Evolutionary conservation across 345 rosid genomes (phyloP), one percentile per base, ranked within the genome.

Genomic region (Acer saccharum): DNA sequence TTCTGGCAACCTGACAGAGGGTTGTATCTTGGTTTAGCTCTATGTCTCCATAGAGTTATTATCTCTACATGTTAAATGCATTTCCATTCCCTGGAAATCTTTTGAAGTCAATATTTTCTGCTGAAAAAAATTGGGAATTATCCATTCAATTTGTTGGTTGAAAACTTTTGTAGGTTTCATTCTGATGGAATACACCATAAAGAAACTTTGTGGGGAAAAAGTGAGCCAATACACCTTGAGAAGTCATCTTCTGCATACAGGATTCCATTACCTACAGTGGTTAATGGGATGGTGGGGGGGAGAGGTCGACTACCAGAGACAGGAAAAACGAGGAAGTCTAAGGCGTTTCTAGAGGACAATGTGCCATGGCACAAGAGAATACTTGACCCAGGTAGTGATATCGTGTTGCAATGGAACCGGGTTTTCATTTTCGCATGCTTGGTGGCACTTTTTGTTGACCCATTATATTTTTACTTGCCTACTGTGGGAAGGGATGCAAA

Each of bases 361-460:
- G 76, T 44, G 12, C 82, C 93, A 2, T 92, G 95, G 97, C 82
- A 83, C 87, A 89, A 73, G 75, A 91, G 81, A 60, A 90, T 93
- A 55, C 97, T 93, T 46, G 98, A 93, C 80, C 98, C 98, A 1
- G 94, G 93, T 50, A 92, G 95, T 65, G 94, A 95, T 76, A 89
- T 89, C 35, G 89, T 95, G 75, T 82, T 93, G 81, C 83, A 78
- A 68, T 95, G 98, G 98, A 95, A 93, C 75, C 82, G 93, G 87
- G 84, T 93, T 68, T 95, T 95, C 83, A 93, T 95, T 29, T 63
- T 90, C 69, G 82, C 97, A 0, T 89, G 98, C 76, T 84, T 95
- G 87, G 80, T 93, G 58, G 97, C 98, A 48, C 97, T 95, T 77
- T 95, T 95, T 83, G 84, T 93, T 44, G 98, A 95, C 82, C 98